Evolutionary conservation across 192 early-diverging fungal genomes (phyloP).

Genomic region (Backusella australiensis): DNA sequence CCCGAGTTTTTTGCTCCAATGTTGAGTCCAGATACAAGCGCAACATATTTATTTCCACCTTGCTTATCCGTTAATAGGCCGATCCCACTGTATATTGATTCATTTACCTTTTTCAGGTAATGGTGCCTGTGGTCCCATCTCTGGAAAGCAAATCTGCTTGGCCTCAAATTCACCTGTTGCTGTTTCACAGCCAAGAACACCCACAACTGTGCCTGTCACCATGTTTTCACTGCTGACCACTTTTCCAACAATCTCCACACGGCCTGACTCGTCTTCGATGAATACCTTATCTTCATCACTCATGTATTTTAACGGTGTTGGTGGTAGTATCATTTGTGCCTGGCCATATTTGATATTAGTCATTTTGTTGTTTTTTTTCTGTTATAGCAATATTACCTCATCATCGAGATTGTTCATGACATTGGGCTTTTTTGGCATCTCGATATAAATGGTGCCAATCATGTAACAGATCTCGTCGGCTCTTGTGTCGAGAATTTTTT

Average conservation of each 20-base stretch:
- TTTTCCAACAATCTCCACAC: slow-evolving; percentile 71
- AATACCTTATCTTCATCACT: slow-evolving; percentile 58
- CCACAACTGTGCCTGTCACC: slow-evolving; percentile 82
- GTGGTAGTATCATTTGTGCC: slow-evolving; percentile 66
- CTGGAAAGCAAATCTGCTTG: slow-evolving; percentile 76
- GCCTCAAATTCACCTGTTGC: slow-evolving; percentile 80
- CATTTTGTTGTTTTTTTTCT: not conserved
- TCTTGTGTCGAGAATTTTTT: slow-evolving; percentile 73
- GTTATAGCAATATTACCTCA: slow-evolving; percentile 51
- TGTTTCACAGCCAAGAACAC: slow-evolving; percentile 78
- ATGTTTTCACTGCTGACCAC: slow-evolving; percentile 51
- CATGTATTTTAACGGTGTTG: slow-evolving; percentile 65
- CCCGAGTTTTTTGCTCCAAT: slow-evolving; percentile 50
- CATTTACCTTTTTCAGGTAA: slow-evolving; percentile 24
- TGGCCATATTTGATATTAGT: no score
- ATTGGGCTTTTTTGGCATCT: slow-evolving; percentile 86
- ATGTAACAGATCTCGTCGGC: slow-evolving; percentile 63
- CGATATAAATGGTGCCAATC: slow-evolving; percentile 87
- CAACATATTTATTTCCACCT: slow-evolving; percentile 59
- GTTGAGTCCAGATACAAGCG: slow-evolving; percentile 79
- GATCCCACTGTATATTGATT: no score
- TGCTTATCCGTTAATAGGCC: no score
- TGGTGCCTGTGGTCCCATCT: slow-evolving; percentile 53
- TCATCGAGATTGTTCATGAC: slow-evolving; percentile 85
- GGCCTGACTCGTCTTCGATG: slow-evolving; percentile 93